A percentile compares a stretch with the other conserved stretches of the same genome.
These are phyloP conservation scores for Colletotrichum cordylinicola DNA, from an alignment of 2,329 filamentous ascomycete genomes.

Conservation along the genomic window DNA sequence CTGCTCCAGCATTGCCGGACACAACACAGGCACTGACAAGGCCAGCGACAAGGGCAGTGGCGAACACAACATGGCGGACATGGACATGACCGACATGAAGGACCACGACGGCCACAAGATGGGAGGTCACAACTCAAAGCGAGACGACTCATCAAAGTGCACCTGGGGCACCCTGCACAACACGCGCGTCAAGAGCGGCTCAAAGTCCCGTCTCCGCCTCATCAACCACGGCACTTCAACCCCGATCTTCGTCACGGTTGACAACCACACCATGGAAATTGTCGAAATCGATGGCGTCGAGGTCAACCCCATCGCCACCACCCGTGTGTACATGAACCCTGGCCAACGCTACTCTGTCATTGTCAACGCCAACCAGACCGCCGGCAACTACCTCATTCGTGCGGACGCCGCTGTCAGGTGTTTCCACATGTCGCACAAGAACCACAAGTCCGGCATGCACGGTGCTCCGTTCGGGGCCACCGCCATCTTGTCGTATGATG, in stretches of 20 bases:
- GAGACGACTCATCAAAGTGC: conserved; percentile 24
- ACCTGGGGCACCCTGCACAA: conserved; percentile 35
- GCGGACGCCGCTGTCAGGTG: conserved; percentile 27
- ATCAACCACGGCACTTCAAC: conserved; percentile 45
- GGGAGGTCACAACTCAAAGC: not conserved
- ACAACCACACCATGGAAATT: conserved; percentile 40
- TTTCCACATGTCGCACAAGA: conserved; percentile 21
- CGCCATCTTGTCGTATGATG: conserved; percentile 23
- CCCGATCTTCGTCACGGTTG: conserved; percentile 43
- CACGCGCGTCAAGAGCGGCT: conserved; percentile 32
- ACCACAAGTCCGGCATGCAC: conserved; percentile 2
- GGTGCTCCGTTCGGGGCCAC: conserved; percentile 18
- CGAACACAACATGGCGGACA: conserved; percentile 4
- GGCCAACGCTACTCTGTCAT: conserved; percentile 44
- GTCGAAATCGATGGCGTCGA: conserved; percentile 47
- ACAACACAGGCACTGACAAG: conserved; percentile 25
- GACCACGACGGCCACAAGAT: not conserved
- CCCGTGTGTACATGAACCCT: conserved; percentile 42
- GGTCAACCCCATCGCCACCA: conserved; percentile 35
- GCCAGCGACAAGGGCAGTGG: not conserved
- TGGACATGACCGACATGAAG: not conserved
- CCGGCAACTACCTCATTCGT: conserved; percentile 39
- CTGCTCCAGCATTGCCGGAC: conserved; percentile 28
- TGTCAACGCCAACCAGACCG: conserved; percentile 34
- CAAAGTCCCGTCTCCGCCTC: conserved; percentile 38